These are phyloP conservation scores for Acanthamoeba castellanii DNA, from an alignment of 208 protist genomes.

Conservation along the genomic window DNA sequence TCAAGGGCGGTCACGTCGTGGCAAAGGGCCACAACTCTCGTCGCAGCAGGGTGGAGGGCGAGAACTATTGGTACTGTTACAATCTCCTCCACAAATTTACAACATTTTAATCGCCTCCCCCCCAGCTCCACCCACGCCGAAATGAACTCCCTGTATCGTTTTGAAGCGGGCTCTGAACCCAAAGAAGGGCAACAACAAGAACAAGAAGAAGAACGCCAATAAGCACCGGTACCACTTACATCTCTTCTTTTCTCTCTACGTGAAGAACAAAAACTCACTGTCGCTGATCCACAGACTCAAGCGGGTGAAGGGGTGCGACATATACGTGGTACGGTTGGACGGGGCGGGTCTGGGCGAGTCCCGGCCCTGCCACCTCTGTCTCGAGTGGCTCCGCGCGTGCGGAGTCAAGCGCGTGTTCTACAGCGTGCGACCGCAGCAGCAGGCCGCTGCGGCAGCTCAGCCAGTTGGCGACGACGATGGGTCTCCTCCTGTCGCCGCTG, in stretches of 20 bases:
- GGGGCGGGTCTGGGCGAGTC: slow-evolving; percentile 45
- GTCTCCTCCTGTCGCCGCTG: too few relatives aligned
- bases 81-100: neutral
- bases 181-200: neutral
- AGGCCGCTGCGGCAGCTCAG: too few relatives aligned
- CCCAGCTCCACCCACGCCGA: slow-evolving; percentile 64
- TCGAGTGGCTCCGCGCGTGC: slow-evolving; percentile 35
- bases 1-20: slow-evolving; percentile 41
- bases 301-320: slow-evolving; percentile 46
- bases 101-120: neutral
- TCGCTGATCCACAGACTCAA: neutral
- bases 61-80: neutral
- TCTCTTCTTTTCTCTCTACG: neutral
- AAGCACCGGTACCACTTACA: neutral
- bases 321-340: slow-evolving; percentile 42
- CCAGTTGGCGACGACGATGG: too few relatives aligned
- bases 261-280: neutral
- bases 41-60: neutral
- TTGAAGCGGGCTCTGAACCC: slow-evolving; percentile 12
- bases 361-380: slow-evolving; percentile 52
- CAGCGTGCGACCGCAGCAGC: neutral
- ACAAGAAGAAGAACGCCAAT: slow-evolving; percentile 46
- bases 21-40: slow-evolving; percentile 49
- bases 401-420: slow-evolving; percentile 54
- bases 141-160: slow-evolving; percentile 46